These are phyloP conservation scores for Ulota crispa DNA, from an alignment of 225 moss, liverwort and hornwort species.

Conservation along the genomic window DNA sequence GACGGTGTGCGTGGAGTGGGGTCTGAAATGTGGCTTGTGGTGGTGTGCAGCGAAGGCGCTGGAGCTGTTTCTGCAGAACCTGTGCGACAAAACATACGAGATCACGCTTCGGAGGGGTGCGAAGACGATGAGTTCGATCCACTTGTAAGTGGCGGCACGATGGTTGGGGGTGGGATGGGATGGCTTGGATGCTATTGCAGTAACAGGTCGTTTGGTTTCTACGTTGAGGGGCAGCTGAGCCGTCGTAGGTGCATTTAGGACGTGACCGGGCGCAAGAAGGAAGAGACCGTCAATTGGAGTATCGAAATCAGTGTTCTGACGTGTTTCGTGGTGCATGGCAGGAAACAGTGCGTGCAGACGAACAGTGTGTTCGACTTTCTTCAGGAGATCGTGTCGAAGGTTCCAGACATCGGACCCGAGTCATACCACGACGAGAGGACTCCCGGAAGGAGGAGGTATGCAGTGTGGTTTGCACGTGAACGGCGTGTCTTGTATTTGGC, in stretches of 20 bases:
- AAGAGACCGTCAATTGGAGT: too few species aligned
- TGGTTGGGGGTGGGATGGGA: not conserved
- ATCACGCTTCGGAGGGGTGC: slow-evolving; percentile 89
- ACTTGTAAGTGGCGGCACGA: slow-evolving; percentile 60
- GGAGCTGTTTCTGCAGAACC: slow-evolving; percentile 89
- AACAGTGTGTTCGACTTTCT: slow-evolving; percentile 90
- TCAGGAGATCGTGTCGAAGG: slow-evolving; percentile 84
- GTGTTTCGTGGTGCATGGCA: slow-evolving; percentile 22
- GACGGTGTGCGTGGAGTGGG: not conserved
- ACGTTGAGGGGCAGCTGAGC: not conserved
- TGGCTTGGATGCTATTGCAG: not conserved
- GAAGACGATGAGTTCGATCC: slow-evolving; percentile 93
- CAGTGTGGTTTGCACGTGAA: not conserved
- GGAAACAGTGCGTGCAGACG: slow-evolving; percentile 95
- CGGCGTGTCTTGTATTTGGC: not conserved
- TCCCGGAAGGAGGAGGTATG: slow-evolving; percentile 73
- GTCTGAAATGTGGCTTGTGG: not conserved
- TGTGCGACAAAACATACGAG: slow-evolving; percentile 91
- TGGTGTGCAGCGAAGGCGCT: slow-evolving; percentile 77
- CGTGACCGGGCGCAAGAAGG: too few species aligned
- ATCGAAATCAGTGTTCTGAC: too few species aligned
- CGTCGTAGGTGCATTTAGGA: not conserved
- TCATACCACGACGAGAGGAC: slow-evolving; percentile 66
- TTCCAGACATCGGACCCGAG: slow-evolving; percentile 84
- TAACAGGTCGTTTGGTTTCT: not conserved